Evolutionary conservation across 345 rosid species (phyloP), one percentile per base, ranked within the genome.

Genomic region (Acer yangbiense): DNA sequence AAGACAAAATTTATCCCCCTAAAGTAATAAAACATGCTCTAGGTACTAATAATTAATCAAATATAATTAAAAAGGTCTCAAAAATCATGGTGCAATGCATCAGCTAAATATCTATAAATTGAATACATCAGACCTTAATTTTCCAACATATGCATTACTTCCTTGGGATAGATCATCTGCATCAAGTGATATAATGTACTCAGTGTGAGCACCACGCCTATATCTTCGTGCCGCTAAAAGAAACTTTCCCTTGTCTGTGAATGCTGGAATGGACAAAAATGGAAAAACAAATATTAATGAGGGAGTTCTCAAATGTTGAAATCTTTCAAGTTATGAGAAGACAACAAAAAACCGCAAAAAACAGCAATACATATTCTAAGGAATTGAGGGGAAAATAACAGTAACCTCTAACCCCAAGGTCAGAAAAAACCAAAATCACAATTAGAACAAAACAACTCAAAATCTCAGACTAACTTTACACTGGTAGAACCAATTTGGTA

Each of bases 121-220:
- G 9, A 35, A 64, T 14, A 67, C 65, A n/a, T 39, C 75, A 18
- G 83, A 95, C 99, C 98, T 89, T 85, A 95, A 79, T 79, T 95
- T 95, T n/a, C 99, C 99, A 27, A 93, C 89, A 70, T 93, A 95
- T 25, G 97, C 93, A 82, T 92, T 92, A 65, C 97, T 95, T 83
- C 94, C 97, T 89, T 95, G 99, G 39, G 99, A 95, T 83, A 92
- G 54, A 76, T 95, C 99, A 75, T 86, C 87, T n/a, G 91, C 88
- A 74, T 92, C 93, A 83, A 92, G 96, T 61, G 99, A 92, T 71
- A 95, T 90, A 61, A 93, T 88, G 83, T 95, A 95, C 79, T 93
- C 99, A 6, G 84, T 85, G 83, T 91, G 92, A 78, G 93, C 90
- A 72, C 97, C 94, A 29, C 86, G 87, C 84, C 97, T 85, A 73